Conservation (phyloP, 768 basidiomycete genomes). For the Butyriboletus loyo region DNA sequence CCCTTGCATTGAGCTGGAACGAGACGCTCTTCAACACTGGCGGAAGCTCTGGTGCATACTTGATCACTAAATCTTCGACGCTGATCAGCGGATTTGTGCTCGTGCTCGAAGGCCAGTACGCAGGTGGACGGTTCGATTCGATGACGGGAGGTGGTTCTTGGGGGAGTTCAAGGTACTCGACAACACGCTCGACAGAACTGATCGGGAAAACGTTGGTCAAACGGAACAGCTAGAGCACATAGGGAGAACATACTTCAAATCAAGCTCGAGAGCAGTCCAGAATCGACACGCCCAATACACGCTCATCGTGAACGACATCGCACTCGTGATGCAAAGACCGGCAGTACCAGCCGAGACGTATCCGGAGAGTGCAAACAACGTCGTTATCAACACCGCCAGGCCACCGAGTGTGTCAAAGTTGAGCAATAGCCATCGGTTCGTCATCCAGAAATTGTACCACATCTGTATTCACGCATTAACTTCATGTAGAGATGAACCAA, state of each 20-base stretch:
- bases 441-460: slow-evolving; percentile 92
- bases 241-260: slow-evolving; percentile 58
- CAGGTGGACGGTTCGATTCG: slow-evolving; percentile 73
- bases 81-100: slow-evolving; percentile 54
- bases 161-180: slow-evolving; percentile 87
- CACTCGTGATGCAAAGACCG: slow-evolving; percentile 74
- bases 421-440: slow-evolving; percentile 79
- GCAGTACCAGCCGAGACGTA: slow-evolving; percentile 59
- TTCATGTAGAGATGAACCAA: neutral
- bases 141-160: slow-evolving; percentile 81
- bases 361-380: slow-evolving; percentile 68
- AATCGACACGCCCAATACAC: slow-evolving; percentile 51
- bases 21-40: slow-evolving; percentile 74
- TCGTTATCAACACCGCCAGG: slow-evolving; percentile 69
- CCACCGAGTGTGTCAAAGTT: slow-evolving; percentile 81
- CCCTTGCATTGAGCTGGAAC: slow-evolving; percentile 66
- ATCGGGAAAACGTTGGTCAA: slow-evolving; percentile 2
- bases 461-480: slow-evolving; percentile 37
- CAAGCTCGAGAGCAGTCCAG: slow-evolving; percentile 62
- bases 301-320: slow-evolving; percentile 55
- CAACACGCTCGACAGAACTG: slow-evolving; percentile 86
- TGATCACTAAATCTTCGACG: slow-evolving; percentile 75
- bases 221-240: neutral
- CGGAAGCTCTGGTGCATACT: slow-evolving; percentile 83
- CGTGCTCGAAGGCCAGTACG: slow-evolving; percentile 87